Evolutionary conservation across 345 rosid genomes (phyloP), one percentile per base, ranked within the genome.

Genomic region (Eutrema yunnanense): DNA sequence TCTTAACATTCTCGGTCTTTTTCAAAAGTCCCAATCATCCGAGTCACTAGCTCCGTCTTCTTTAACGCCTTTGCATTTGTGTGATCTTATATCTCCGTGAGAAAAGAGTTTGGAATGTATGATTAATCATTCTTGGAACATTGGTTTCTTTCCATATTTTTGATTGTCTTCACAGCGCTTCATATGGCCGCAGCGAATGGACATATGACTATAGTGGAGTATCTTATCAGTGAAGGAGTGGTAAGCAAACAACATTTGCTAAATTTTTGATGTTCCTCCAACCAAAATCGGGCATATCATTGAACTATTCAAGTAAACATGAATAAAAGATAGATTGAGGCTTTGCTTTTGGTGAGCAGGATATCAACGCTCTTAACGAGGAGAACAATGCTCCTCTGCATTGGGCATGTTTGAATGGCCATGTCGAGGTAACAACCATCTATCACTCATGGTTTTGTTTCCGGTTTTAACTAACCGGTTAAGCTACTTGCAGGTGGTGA

Each of bases 151-250:
- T 22, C 8, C 65, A 37, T 55, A n/a, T 44, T 52, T 67, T 64
- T 4, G 26, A 32, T 38, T 56, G 19, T 76, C 29, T 51, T 78
- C 74, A 70, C 82, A 94, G 97, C 96, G 12, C 88, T 94, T 73
- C 97, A 94, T 73, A 91, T 95, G 97, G 99, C 97, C 12, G 89
- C 96, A 9, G 99, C 96, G 13, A 88, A 95, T 72, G 97, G 97
- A 43, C 96, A 88, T 72, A 76, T 84, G 73, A 63, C 48, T 33
- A 74, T 90, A 49, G 93, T 87, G 75, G 92, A 88, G 77, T 88
- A 86, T 76, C 95, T 92, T 64, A 78, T 92, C 71, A 70, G 83
- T 76, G 55, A 73, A 73, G 86, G 88, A 80, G 92, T 76, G 92
- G 96, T 89, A 75, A 87, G 89, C 38, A 65, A 50, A 42, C 22